phyloP scores from a whole-genome alignment of 768 basidiomycete genomes.

The Mycena rosella region DNA sequence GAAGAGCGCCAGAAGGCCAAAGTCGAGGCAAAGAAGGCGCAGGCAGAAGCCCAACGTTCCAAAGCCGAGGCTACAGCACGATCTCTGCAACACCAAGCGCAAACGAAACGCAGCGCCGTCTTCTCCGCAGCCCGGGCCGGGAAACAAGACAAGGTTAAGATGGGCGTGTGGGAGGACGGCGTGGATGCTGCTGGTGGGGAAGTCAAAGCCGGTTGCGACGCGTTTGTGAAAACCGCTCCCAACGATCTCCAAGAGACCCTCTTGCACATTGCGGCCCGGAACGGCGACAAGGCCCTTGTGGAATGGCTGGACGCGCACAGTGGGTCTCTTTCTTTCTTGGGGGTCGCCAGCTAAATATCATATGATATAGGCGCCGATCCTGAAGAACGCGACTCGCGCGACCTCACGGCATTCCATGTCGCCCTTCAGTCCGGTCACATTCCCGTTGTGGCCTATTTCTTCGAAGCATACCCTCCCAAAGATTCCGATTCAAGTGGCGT shows the following conservation, averaged over 20 bases:
- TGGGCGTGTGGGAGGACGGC: slow-evolving; percentile 74
- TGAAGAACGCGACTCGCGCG: slow-evolving; percentile 73
- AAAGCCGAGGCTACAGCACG: slow-evolving; percentile 64
- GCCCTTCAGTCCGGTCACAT: slow-evolving; percentile 68
- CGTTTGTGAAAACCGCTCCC: slow-evolving; percentile 59
- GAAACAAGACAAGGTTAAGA: slow-evolving; percentile 66
- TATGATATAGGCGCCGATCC: slow-evolving; percentile 74
- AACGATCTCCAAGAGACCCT: slow-evolving; percentile 76
- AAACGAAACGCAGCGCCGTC: slow-evolving; percentile 68
- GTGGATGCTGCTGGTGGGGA: slow-evolving; percentile 83
- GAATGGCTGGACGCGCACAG: slow-evolving; percentile 82
- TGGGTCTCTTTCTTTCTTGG: slow-evolving; percentile 52
- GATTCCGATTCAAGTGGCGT: slow-evolving; percentile 63
- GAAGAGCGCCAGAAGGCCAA: slow-evolving; percentile 71
- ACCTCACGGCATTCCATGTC: slow-evolving; percentile 75
- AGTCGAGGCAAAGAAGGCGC: slow-evolving; percentile 65
- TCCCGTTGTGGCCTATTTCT: slow-evolving; percentile 68
- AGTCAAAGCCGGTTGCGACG: slow-evolving; percentile 66
- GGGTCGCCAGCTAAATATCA: slow-evolving; percentile 29
- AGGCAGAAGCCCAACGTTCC: slow-evolving; percentile 63
- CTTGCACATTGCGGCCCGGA: slow-evolving; percentile 72
- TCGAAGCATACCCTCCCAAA: slow-evolving; percentile 69
- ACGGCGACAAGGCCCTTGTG: slow-evolving; percentile 69
- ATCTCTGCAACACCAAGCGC: slow-evolving; percentile 61
- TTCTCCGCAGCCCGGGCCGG: slow-evolving; percentile 76